These are phyloP conservation scores for Dendrostoma leiphaemia DNA, from an alignment of 2,329 filamentous ascomycete species.

Conservation along the genomic window DNA sequence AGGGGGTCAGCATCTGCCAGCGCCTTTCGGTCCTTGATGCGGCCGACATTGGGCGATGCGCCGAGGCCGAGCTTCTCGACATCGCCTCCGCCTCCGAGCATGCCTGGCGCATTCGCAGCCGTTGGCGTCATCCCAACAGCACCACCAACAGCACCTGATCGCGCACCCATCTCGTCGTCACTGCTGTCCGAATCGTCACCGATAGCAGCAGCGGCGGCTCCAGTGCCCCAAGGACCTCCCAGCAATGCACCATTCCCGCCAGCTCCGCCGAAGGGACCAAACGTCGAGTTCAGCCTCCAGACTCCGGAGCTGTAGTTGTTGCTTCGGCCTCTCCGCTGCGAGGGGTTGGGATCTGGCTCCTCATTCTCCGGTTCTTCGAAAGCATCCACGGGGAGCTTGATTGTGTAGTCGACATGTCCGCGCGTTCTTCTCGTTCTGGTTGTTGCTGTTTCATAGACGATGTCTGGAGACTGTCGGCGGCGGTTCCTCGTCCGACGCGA, in stretches of 20 bases:
- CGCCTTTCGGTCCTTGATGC: conserved; percentile 88
- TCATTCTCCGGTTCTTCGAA: conserved; percentile 71
- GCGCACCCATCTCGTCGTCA: conserved; percentile 80
- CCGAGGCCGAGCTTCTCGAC: conserved; percentile 32
- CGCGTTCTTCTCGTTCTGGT: conserved; percentile 54
- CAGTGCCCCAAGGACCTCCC: conserved; percentile 71
- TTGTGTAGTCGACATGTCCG: conserved; percentile 81
- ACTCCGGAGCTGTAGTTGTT: conserved; percentile 55
- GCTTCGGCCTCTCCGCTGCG: conserved; percentile 62
- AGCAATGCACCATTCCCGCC: conserved; percentile 70
- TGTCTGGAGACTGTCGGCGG: conserved; percentile 51
- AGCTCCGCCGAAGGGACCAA: conserved; percentile 88
- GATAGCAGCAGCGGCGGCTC: conserved; percentile 55
- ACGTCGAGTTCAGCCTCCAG: conserved; percentile 83
- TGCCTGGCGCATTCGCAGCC: conserved; percentile 42
- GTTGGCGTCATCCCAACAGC: conserved; percentile 62
- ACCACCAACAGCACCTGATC: conserved; percentile 51
- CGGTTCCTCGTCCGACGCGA: conserved; percentile 37
- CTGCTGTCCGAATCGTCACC: conserved; percentile 93
- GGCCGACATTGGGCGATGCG: conserved; percentile 78
- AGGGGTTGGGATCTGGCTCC: conserved; percentile 57
- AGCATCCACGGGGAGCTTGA: conserved; percentile 68
- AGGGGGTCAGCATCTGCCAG: conserved; percentile 92
- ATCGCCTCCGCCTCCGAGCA: conserved; percentile 40
- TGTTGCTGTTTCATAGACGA: conserved; percentile 57